Conservation (phyloP, 73 alveolate species). For the Tetrahymena borealis region DNA sequence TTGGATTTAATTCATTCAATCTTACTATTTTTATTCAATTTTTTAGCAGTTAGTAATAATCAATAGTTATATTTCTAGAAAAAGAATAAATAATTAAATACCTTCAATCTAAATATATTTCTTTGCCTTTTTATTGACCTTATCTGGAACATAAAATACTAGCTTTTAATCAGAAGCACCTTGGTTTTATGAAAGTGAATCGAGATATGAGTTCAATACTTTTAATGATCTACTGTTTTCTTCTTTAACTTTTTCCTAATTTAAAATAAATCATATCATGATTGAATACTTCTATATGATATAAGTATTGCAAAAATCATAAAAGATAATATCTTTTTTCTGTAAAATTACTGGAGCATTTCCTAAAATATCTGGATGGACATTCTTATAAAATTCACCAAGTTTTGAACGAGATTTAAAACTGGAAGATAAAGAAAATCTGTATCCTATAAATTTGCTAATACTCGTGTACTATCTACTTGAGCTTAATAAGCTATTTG, state of each 20-base stretch:
- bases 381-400: conserved; percentile 37
- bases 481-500: not conserved
- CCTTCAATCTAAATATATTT: not conserved
- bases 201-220: conserved; percentile 16
- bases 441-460: not conserved
- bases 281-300: not conserved
- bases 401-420: conserved; percentile 19
- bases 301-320: no score
- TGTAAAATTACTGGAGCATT: conserved; percentile 20
- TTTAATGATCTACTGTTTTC: conserved; percentile 30
- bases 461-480: not conserved
- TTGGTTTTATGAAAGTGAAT: conserved; percentile 22
- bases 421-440: conserved; percentile 2
- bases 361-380: conserved; percentile 42
- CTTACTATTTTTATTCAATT: not conserved
- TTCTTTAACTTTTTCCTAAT: conserved; percentile 25
- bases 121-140: conserved; percentile 20
- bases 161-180: conserved; percentile 23
- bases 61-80: not conserved
- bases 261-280: not conserved
- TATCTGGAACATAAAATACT: conserved; percentile 23
- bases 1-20: not conserved
- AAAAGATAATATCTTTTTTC: not conserved
- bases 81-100: not conserved
- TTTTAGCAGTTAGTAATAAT: no score